Evolutionary conservation across 2,329 filamentous ascomycete genomes (phyloP).

Genomic region (Cadophora gregata): DNA sequence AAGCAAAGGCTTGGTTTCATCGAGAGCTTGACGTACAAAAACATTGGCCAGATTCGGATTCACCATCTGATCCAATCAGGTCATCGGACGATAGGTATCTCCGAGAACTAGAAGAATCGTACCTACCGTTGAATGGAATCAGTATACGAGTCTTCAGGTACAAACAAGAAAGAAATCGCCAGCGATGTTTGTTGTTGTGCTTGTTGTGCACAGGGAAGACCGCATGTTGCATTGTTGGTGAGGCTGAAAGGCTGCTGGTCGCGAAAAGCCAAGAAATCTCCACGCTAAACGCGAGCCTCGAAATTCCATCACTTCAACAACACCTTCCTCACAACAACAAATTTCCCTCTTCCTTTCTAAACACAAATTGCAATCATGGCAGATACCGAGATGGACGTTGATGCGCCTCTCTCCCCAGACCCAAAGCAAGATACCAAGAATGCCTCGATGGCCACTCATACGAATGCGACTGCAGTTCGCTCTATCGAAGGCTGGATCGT

Average conservation of each 20-base stretch:
- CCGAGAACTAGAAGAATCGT: background rate
- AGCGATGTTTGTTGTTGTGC: background rate
- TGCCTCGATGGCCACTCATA: slow-evolving; percentile 72
- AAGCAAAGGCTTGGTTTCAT: background rate
- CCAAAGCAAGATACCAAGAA: slow-evolving; percentile 62
- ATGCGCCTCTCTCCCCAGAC: slow-evolving; percentile 46
- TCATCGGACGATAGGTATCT: background rate
- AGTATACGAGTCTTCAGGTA: background rate
- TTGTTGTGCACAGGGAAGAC: background rate
- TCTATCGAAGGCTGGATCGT: slow-evolving; percentile 92
- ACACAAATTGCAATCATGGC: slow-evolving; percentile 46
- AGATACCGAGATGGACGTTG: slow-evolving; percentile 53
- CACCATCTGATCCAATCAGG: background rate
- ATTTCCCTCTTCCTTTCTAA: background rate
- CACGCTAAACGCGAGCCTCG: background rate
- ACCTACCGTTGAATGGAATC: no score
- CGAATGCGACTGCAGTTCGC: slow-evolving; percentile 79
- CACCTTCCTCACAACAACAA: background rate
- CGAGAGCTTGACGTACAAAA: background rate
- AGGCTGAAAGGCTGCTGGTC: slow-evolving; percentile 6
- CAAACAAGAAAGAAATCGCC: background rate
- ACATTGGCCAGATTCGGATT: background rate
- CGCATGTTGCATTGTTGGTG: background rate
- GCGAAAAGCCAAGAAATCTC: background rate
- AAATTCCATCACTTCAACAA: background rate